Base-by-base conservation (phyloP, 148 eudicot species). In the Amaranthus palmeri region DNA sequence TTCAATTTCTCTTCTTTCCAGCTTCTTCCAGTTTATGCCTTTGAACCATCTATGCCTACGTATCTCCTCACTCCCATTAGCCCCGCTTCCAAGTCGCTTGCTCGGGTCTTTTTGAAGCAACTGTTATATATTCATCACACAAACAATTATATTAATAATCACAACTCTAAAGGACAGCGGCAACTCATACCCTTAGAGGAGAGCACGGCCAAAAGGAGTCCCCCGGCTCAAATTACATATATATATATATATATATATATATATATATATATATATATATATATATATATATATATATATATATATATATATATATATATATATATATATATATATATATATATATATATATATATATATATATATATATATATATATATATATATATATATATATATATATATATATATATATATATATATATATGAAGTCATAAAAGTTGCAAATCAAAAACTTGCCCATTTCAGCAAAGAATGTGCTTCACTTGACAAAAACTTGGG, bases 381-480 rank as follows among this genome's bases (percentile, higher is more conserved):
- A n/a, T n/a, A n/a, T n/a, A n/a, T n/a, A n/a, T n/a, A n/a, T n/a
- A n/a, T n/a, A n/a, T n/a, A n/a, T n/a, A n/a, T n/a, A 71, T 8
- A 9, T 2, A n/a, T 8, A 41, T 10, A 62, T 25, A 2, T 10
- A 10, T 17, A 8, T 25, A 18, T 1, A 50, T 3, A 18, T 67
- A 7, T 8, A 15, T 10, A 60, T 13, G 5, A 49, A 3, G 11
- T 3, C n/a, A 49, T 49, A 40, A 5, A 69, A 44, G 40, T 53
- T 40, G 5, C 2, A 3, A 25, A 1, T 53, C 6, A 51, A 53
- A 11, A 7, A 15, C 57, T 63, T 90, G 90, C 97, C 87, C 86
- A 91, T 92, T 92, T 92, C 72, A 88, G 54, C 54, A 92, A 73
- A 55, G 93, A 88, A 82, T 88, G 96, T 54, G 96, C 93, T 72